Evolutionary conservation across 106 monocot species (phyloP).

Genomic region (Iris macrosiphon): DNA sequence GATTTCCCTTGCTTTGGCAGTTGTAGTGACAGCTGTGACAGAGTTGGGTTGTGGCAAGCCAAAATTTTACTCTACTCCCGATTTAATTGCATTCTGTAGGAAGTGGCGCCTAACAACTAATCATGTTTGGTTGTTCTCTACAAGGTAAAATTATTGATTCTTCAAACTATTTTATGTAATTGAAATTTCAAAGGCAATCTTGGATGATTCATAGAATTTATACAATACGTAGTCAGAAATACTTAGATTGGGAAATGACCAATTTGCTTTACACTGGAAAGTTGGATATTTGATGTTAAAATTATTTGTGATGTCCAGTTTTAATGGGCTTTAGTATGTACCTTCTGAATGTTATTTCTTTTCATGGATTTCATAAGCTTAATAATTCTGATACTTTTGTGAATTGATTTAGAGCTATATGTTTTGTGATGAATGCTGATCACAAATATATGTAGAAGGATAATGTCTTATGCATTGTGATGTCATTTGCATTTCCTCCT

Average conservation of each 20-base stretch:
- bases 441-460: too few relatives aligned
- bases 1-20: conserved; percentile 30
- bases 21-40: conserved; percentile 93
- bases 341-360: background rate
- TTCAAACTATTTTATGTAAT: background rate
- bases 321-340: background rate
- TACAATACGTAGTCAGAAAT: background rate
- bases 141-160: conserved; percentile 38
- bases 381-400: too few relatives aligned
- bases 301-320: background rate
- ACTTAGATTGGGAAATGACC: background rate
- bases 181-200: background rate
- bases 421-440: too few relatives aligned
- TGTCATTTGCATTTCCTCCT: too few relatives aligned
- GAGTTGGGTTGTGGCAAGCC: conserved; percentile 90
- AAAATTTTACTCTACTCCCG: conserved; percentile 89
- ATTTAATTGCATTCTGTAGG: conserved; percentile 86
- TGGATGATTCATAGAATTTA: background rate
- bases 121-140: conserved; percentile 97
- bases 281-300: background rate
- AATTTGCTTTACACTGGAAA: background rate
- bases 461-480: too few relatives aligned
- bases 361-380: too few relatives aligned
- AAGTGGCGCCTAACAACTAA: conserved; percentile 97
- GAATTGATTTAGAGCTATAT: too few relatives aligned